Percentiles rank a stretch among this genome's conserved stretches.
Evolutionary conservation across 2,329 filamentous ascomycete species (phyloP).

Genomic region (Fusarium sp.): DNA sequence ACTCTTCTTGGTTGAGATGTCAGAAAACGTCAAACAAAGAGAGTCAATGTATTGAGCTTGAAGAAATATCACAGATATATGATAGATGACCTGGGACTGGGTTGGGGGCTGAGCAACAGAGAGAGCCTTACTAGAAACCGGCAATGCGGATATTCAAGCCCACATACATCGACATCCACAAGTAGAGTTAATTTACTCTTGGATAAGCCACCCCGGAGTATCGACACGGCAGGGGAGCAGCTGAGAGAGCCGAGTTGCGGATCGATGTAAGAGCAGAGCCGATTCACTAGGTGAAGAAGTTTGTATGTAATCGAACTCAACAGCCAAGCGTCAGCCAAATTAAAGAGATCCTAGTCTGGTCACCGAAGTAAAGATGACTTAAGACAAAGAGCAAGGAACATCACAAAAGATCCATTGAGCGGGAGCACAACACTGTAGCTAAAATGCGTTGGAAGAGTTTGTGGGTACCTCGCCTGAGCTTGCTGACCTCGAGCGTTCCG

Average conservation of each 20-base stretch:
- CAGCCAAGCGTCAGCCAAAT: slow-evolving; percentile 23
- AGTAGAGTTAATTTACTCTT: slow-evolving; percentile 28
- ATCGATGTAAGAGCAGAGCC: slow-evolving; percentile 14
- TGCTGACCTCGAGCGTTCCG: slow-evolving; percentile 19
- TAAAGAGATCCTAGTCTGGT: slow-evolving; percentile 12
- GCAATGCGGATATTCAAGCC: slow-evolving; percentile 15
- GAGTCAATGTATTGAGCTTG: slow-evolving; percentile 5
- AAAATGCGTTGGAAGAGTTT: slow-evolving; percentile 36
- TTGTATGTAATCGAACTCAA: slow-evolving; percentile 26
- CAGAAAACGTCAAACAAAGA: slow-evolving; percentile 10
- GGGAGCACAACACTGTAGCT: slow-evolving; percentile 33
- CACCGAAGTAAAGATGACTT: slow-evolving; percentile 13
- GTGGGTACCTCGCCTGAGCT: slow-evolving; percentile 38
- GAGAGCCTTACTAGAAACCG: slow-evolving; percentile 38
- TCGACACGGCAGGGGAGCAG: slow-evolving; percentile 17
- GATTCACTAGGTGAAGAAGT: slow-evolving; percentile 9
- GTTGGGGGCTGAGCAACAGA: slow-evolving; percentile 41
- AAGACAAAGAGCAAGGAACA: slow-evolving; percentile 24
- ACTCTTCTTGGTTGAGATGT: slow-evolving; percentile 16
- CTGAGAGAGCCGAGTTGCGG: slow-evolving; percentile 18
- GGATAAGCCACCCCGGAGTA: slow-evolving; percentile 32
- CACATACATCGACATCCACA: slow-evolving; percentile 26
- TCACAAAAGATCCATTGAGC: slow-evolving; percentile 32
- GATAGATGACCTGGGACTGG: slow-evolving; percentile 20
- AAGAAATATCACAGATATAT: slow-evolving; percentile 38